These are phyloP conservation scores for Rachicladosporium sp. DNA, from an alignment of 2,329 filamentous ascomycete species.

Conservation along the genomic window DNA sequence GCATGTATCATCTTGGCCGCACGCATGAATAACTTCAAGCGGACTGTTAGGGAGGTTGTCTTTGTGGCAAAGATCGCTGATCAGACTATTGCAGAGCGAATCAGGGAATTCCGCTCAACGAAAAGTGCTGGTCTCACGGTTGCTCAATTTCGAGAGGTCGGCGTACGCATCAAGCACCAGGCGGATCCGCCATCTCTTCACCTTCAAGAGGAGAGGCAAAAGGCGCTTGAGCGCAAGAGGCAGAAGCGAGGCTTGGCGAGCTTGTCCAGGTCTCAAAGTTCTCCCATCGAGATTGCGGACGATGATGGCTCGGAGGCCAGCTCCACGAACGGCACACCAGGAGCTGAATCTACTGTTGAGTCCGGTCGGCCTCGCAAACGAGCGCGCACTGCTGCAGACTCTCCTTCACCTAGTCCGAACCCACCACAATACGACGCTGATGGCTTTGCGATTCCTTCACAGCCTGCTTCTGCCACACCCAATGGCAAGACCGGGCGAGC, in stretches of 20 bases:
- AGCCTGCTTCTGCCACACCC: slow-evolving; percentile 6
- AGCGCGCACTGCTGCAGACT: not conserved
- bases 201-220: slow-evolving; percentile 42
- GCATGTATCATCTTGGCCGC: slow-evolving; percentile 90
- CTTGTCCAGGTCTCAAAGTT: no score
- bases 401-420: slow-evolving; percentile 6
- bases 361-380: slow-evolving; percentile 4
- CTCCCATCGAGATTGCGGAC: slow-evolving; percentile 3
- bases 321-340: slow-evolving; percentile 4
- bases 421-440: slow-evolving; percentile 26
- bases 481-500: no score
- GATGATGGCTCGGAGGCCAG: slow-evolving; percentile 8
- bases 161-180: slow-evolving; percentile 54
- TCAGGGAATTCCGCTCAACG: slow-evolving; percentile 84
- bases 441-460: slow-evolving; percentile 28
- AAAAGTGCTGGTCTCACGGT: slow-evolving; percentile 76
- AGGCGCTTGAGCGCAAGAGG: slow-evolving; percentile 22
- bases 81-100: slow-evolving; percentile 77
- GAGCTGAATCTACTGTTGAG: slow-evolving; percentile 1
- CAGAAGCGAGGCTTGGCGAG: slow-evolving; percentile 9
- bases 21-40: slow-evolving; percentile 94
- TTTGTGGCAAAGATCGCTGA: slow-evolving; percentile 96
- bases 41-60: slow-evolving; percentile 88
- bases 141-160: slow-evolving; percentile 65
- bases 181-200: slow-evolving; percentile 80